A percentile compares a stretch with the other conserved stretches of the same genome.
Conservation (phyloP, 2,329 filamentous ascomycete species). For the Colletotrichum chrysophilum region DNA sequence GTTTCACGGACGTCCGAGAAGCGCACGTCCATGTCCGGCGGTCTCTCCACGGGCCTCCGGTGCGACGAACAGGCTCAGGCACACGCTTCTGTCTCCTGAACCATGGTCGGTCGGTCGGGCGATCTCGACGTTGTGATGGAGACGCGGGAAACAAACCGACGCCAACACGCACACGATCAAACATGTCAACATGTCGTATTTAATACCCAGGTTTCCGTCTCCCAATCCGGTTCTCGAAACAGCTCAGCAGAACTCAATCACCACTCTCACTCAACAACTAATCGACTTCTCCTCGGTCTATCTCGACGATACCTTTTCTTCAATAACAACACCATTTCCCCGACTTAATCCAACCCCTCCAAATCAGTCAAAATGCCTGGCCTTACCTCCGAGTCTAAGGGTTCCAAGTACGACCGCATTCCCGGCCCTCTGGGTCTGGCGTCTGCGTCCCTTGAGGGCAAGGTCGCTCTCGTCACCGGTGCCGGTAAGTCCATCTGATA, state of each 20-base stretch:
- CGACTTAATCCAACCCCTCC: background rate
- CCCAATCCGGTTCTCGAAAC: background rate
- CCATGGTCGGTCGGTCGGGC: background rate
- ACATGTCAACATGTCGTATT: background rate
- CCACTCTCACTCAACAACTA: background rate
- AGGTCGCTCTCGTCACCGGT: slow-evolving; percentile 85
- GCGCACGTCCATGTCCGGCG: slow-evolving; percentile 16
- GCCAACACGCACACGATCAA: background rate
- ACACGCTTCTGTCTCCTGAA: slow-evolving; percentile 5
- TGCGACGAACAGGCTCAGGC: background rate
- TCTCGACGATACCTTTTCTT: background rate
- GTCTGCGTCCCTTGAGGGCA: slow-evolving; percentile 75
- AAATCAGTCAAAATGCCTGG: slow-evolving; percentile 36
- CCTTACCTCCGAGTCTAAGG: slow-evolving; percentile 23
- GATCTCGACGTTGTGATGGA: background rate
- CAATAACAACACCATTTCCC: background rate
- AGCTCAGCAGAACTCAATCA: slow-evolving; percentile 7
- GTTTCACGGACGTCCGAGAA: slow-evolving; percentile 22
- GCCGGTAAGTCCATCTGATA: slow-evolving; percentile 36
- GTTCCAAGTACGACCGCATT: slow-evolving; percentile 40
- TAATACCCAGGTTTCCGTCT: slow-evolving; percentile 3
- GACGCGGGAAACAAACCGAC: background rate
- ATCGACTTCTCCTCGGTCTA: slow-evolving; percentile 1
- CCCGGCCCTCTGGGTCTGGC: slow-evolving; percentile 42
- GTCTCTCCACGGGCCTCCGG: slow-evolving; percentile 21